phyloP scores from a whole-genome alignment of 2,329 filamentous ascomycete species.

The Colletotrichum theobromicola region DNA sequence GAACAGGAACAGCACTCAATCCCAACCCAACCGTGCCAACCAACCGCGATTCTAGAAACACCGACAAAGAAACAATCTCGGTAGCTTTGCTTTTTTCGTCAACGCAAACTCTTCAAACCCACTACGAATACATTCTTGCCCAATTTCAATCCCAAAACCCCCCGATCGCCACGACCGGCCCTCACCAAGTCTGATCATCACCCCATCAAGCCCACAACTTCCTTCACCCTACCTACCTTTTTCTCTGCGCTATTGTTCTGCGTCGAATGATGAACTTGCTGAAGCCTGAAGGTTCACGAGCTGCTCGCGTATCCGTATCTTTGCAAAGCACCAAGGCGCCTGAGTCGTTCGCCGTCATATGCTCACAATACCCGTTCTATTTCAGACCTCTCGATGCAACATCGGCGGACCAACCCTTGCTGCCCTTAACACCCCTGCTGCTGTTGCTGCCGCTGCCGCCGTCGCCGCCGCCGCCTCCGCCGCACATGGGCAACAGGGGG shows the following conservation, averaged over 20 bases:
- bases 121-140: not conserved
- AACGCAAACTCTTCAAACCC: not conserved
- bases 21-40: not conserved
- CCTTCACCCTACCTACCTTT: not conserved
- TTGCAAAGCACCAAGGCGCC: not conserved
- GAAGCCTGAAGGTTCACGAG: not conserved
- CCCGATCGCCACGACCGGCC: not conserved
- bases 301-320: not conserved
- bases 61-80: not conserved
- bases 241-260: not conserved
- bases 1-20: not conserved
- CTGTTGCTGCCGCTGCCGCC: not conserved
- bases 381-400: constrained; percentile 6
- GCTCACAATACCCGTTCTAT: not conserved
- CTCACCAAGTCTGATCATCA: not conserved
- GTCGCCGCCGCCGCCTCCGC: not conserved
- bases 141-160: not conserved
- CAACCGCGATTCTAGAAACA: not conserved
- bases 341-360: not conserved
- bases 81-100: not conserved
- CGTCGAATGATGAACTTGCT: not conserved
- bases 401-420: not conserved
- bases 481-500: not conserved
- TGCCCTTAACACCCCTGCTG: not conserved
- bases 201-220: not conserved